Base-by-base conservation (phyloP, 2,329 filamentous ascomycete species). In the Ascochyta lentis region DNA sequence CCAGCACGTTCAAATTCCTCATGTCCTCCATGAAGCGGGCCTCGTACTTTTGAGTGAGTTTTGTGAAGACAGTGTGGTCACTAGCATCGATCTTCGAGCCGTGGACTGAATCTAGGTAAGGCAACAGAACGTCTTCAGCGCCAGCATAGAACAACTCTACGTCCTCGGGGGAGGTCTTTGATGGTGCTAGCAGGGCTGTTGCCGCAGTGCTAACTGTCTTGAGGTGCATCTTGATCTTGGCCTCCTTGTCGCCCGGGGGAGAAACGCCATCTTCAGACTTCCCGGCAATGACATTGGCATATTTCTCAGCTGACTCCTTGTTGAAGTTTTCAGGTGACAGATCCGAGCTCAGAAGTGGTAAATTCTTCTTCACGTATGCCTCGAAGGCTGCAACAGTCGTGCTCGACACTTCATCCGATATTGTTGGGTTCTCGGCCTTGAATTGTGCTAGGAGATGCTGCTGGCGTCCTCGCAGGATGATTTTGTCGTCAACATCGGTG, bases 201-300 rank as follows among this genome's bases (percentile, higher is more conserved):
- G 83, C 81, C 16, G 86, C 84, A 2, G 80, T 78, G 13, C 79
- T 72, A 2, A 81, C 80, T 0, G 85, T 88, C 60, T 86, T 87
- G 59, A 96, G 84, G 68, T 96, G 91, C 91, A 96, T 96, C 78
- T 93, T 96, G 63, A 91, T 78, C 79, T 96, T 96, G 13, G 91
- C 91, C 72, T 96, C 90, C 52, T 87, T 86, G 68, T 96, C 92
- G 6, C 89, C 85, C 0, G 90, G 82, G 16, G 77, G 69, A 45
- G 80, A 77, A 39, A 81, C 80, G 6, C 82, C 82, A 35, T 80
- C 79, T n/a, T 86, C 60, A 4, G 82, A 77, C 55, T 83, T 81
- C 5, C 85, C 85, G 40, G 78, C 77, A 45, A 87, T 72, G 4
- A 88, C 80, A 54, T 78, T 76, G 39, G 78, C 80, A 69, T 88